A percentile compares a stretch with the other conserved stretches of the same genome.
Evolutionary conservation across 768 basidiomycete genomes (phyloP).

Genomic region (Boletus subparvulus): DNA sequence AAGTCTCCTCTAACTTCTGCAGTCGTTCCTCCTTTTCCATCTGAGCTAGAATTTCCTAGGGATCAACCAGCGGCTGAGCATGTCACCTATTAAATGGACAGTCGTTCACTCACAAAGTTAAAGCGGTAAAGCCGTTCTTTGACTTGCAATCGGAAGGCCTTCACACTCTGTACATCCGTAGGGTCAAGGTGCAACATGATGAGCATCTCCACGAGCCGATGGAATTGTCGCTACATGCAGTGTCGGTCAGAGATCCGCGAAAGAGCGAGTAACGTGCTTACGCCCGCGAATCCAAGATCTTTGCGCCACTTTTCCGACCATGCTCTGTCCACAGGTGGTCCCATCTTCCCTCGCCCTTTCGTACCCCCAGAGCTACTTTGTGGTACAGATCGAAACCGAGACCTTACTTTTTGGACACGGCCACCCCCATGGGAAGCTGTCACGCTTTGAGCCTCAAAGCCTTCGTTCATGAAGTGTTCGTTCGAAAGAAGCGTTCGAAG

Average conservation of each 20-base stretch:
- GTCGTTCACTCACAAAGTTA: constrained; percentile 71
- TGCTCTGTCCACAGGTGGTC: constrained; percentile 70
- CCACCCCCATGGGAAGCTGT: constrained; percentile 50
- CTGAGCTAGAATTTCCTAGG: constrained; percentile 82
- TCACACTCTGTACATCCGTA: constrained; percentile 50
- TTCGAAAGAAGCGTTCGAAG: constrained; percentile 70
- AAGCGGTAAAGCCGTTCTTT: constrained; percentile 95
- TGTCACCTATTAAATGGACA: neutral
- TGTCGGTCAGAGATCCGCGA: neutral
- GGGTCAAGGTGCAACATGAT: constrained; percentile 70
- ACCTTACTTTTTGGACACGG: constrained; percentile 38
- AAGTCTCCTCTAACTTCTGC: constrained; percentile 91
- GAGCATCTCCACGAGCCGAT: constrained; percentile 89
- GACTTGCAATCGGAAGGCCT: constrained; percentile 82
- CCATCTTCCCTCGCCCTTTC: constrained; percentile 56
- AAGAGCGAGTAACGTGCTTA: constrained; percentile 35
- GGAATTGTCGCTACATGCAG: constrained; percentile 78
- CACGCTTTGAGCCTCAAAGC: constrained; percentile 45
- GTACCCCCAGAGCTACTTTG: constrained; percentile 24
- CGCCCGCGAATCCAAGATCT: constrained; percentile 87
- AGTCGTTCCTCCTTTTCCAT: constrained; percentile 84
- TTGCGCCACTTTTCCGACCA: constrained; percentile 82
- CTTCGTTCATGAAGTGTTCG: constrained; percentile 69
- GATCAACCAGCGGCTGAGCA: neutral
- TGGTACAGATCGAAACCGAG: constrained; percentile 31